These are phyloP conservation scores for Sanghuangporus weigelae DNA, from an alignment of 1,284 basidiomycete species.

Conservation along the genomic window DNA sequence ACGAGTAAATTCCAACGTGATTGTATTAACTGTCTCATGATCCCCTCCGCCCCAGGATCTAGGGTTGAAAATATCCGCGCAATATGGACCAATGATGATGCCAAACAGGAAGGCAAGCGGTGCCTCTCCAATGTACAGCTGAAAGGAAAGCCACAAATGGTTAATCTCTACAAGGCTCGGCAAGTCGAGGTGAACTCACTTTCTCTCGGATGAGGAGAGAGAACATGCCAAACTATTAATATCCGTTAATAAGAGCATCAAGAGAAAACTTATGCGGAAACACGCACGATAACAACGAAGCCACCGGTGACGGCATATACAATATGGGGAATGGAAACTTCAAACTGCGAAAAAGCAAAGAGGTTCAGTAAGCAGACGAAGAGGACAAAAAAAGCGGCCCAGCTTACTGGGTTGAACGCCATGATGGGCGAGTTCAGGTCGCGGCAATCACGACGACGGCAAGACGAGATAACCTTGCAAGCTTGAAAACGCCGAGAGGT, in stretches of 20 bases:
- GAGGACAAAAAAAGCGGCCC: not conserved
- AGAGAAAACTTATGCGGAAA: slow-evolving; percentile 7
- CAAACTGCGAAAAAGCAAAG: slow-evolving; percentile 43
- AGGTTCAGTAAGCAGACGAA: not conserved
- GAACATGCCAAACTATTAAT: slow-evolving; percentile 84
- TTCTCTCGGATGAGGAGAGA: slow-evolving; percentile 89
- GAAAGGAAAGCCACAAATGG: not conserved
- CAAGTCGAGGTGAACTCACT: slow-evolving; percentile 33
- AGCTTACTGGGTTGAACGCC: slow-evolving; percentile 10
- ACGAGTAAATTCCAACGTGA: slow-evolving; percentile 90
- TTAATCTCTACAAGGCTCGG: not conserved
- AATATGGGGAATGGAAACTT: slow-evolving; percentile 65
- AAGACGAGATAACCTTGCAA: not conserved
- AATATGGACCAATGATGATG: slow-evolving; percentile 89
- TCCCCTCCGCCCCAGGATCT: slow-evolving; percentile 67
- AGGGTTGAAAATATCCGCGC: slow-evolving; percentile 83
- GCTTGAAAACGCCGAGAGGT: not conserved
- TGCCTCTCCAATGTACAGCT: slow-evolving; percentile 95
- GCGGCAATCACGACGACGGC: not conserved
- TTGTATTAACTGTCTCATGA: slow-evolving; percentile 53
- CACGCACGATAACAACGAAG: slow-evolving; percentile 70
- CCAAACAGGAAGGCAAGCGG: slow-evolving; percentile 94
- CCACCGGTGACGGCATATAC: slow-evolving; percentile 82
- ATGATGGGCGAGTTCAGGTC: slow-evolving; percentile 3
- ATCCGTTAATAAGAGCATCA: not conserved